phyloP scores from a whole-genome alignment of 2,329 filamentous ascomycete genomes.

The Talaromyces sp. region DNA sequence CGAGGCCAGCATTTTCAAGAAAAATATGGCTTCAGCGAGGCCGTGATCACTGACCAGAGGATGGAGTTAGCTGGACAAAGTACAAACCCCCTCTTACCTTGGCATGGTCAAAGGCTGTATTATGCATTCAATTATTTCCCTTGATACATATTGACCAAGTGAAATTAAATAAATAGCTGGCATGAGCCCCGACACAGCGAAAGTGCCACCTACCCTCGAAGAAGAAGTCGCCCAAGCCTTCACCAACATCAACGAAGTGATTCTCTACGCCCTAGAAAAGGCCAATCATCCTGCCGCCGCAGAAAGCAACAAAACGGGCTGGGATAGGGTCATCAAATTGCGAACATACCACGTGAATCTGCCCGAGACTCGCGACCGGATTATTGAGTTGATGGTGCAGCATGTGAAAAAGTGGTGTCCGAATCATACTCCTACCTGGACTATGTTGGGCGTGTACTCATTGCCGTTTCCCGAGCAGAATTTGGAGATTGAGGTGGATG shows the following conservation, averaged over 20 bases:
- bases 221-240: conserved; percentile 11
- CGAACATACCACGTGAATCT: conserved; percentile 6
- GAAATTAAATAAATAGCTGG: not conserved
- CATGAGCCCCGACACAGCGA: conserved; percentile 7
- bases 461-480: conserved; percentile 11
- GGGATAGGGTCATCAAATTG: not conserved
- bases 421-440: conserved; percentile 8
- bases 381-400: conserved; percentile 8
- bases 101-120: too few species aligned
- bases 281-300: not conserved
- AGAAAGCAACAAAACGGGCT: not conserved
- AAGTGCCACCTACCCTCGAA: conserved; percentile 3
- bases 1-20: conserved; percentile 7
- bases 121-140: too few species aligned
- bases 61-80: conserved; percentile 8
- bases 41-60: conserved; percentile 6
- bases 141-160: not conserved
- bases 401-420: conserved; percentile 11
- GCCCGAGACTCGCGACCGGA: not conserved
- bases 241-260: conserved; percentile 9
- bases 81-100: not conserved
- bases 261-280: conserved; percentile 7
- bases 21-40: conserved; percentile 11
- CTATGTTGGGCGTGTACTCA: conserved; percentile 9
- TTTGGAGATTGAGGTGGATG: conserved; percentile 8